Evolutionary conservation across 2,329 filamentous ascomycete species (phyloP).

Genomic region (Dothideomycetes sp.): DNA sequence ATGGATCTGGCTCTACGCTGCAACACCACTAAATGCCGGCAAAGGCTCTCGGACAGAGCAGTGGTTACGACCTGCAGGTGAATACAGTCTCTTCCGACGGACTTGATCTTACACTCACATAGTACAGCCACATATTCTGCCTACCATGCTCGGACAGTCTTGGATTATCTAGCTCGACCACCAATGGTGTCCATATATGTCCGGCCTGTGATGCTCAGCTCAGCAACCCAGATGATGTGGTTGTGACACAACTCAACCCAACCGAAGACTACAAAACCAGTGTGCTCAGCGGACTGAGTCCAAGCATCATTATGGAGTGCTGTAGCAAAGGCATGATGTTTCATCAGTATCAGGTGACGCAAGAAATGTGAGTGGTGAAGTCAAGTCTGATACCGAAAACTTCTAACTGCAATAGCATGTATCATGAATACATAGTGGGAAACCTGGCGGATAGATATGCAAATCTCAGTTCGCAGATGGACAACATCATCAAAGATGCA

Average conservation of each 20-base stretch:
- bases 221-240: conserved; percentile 63
- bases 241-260: conserved; percentile 62
- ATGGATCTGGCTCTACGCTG: conserved; percentile 74
- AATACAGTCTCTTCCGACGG: conserved; percentile 15
- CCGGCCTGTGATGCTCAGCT: conserved; percentile 67
- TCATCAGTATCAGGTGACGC: conserved; percentile 76
- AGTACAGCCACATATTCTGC: conserved; percentile 73
- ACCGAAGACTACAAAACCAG: conserved; percentile 86
- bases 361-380: conserved; percentile 59
- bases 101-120: background rate
- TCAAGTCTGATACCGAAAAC: background rate
- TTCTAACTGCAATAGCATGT: conserved; percentile 44
- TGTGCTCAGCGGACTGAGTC: conserved; percentile 72
- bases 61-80: conserved; percentile 87
- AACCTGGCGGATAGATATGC: conserved; percentile 64
- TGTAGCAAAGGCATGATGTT: conserved; percentile 70
- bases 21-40: conserved; percentile 70
- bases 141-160: conserved; percentile 58
- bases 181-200: conserved; percentile 50
- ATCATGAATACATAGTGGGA: conserved; percentile 67
- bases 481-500: conserved; percentile 65
- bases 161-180: conserved; percentile 46
- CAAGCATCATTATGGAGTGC: conserved; percentile 77
- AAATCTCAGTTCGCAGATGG: conserved; percentile 54
- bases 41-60: conserved; percentile 58